Evolutionary conservation across 768 basidiomycete species (phyloP).

Genomic region (Tephrocybe sp.): DNA sequence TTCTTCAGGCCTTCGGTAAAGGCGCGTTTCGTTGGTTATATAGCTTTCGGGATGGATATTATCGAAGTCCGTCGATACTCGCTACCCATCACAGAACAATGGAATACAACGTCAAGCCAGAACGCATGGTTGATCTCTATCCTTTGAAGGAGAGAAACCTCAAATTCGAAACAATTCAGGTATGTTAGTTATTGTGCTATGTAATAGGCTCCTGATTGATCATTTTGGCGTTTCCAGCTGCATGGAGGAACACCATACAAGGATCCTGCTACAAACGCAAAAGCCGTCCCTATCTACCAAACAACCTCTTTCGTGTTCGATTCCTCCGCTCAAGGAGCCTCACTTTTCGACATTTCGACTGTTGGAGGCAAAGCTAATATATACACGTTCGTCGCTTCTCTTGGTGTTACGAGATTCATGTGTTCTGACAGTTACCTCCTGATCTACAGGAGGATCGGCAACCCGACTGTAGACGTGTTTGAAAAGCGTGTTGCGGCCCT

Average conservation of each 20-base stretch:
- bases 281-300: conserved; percentile 66
- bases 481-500: conserved; percentile 66
- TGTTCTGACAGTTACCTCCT: background rate
- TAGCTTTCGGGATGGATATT: background rate
- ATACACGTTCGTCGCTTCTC: background rate
- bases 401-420: background rate
- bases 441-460: conserved; percentile 12
- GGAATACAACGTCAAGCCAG: conserved; percentile 13
- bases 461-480: conserved; percentile 46
- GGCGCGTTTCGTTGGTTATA: background rate
- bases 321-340: conserved; percentile 41
- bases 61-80: background rate
- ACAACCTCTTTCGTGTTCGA: conserved; percentile 58
- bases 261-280: conserved; percentile 55
- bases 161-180: conserved; percentile 52
- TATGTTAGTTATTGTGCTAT: background rate
- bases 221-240: conserved; percentile 39
- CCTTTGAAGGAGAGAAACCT: conserved; percentile 28
- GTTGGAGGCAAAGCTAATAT: conserved; percentile 14
- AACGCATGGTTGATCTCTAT: conserved; percentile 26
- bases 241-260: conserved; percentile 56
- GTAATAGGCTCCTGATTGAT: background rate
- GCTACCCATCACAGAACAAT: background rate
- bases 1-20: too few relatives aligned
- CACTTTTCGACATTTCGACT: conserved; percentile 10